Conservation (phyloP, 352 stramenopile genomes). For the Phytophthora cajani region DNA sequence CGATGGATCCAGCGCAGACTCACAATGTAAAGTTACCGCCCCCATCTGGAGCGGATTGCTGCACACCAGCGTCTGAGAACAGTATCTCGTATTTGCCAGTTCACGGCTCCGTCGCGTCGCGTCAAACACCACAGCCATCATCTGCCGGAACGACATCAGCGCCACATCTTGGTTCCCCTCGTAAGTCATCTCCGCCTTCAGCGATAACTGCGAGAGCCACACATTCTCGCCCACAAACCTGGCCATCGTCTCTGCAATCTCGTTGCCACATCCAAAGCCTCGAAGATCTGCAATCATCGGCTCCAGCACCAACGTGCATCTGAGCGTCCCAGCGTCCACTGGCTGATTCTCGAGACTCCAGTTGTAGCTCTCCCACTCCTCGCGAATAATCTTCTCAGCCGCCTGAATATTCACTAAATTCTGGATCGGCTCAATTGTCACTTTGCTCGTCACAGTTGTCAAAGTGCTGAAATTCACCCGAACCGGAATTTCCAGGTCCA, state of each 20-base stretch:
- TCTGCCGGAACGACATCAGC: slow-evolving; percentile 20
- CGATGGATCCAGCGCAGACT: slow-evolving; percentile 1
- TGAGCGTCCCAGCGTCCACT: slow-evolving; percentile 14
- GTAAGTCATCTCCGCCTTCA: slow-evolving; percentile 3
- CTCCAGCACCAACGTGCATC: slow-evolving; percentile 28
- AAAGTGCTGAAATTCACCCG: slow-evolving; percentile 17
- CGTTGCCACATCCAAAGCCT: slow-evolving; percentile 8
- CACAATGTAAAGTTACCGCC: slow-evolving; percentile 7
- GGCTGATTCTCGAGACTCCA: slow-evolving; percentile 29
- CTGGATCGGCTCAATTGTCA: slow-evolving; percentile 2
- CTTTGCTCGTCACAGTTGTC: neutral
- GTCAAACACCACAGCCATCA: slow-evolving; percentile 26
- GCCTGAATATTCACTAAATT: slow-evolving; percentile 25
- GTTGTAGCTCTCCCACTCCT: slow-evolving; percentile 23
- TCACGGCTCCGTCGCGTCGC: slow-evolving; percentile 22
- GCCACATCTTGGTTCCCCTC: neutral
- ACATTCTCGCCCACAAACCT: slow-evolving; percentile 25
- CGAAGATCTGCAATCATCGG: slow-evolving; percentile 19
- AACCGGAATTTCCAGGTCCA: slow-evolving; percentile 26
- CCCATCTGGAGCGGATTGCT: slow-evolving; percentile 17
- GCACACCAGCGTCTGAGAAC: neutral
- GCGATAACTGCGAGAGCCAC: slow-evolving; percentile 20
- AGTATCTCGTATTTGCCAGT: slow-evolving; percentile 26
- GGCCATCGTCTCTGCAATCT: slow-evolving; percentile 24
- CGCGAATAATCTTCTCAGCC: slow-evolving; percentile 19